Evolutionary conservation across 2,329 filamentous ascomycete species (phyloP).

Genomic region (Leptodontidium sp.): DNA sequence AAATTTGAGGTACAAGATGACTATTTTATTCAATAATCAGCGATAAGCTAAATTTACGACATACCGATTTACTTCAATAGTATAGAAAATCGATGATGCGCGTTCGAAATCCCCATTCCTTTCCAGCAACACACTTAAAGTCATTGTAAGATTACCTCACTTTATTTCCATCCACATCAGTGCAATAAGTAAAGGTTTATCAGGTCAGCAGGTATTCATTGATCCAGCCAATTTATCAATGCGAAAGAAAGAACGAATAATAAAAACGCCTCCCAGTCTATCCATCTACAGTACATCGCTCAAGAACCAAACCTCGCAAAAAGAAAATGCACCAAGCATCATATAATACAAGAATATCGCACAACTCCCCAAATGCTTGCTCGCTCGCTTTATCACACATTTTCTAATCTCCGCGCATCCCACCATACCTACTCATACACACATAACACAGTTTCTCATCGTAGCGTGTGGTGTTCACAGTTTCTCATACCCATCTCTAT

Average conservation of each 20-base stretch:
- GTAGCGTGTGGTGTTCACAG: not conserved
- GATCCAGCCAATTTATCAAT: conserved; percentile 3
- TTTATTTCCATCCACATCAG: not conserved
- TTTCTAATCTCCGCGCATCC: not conserved
- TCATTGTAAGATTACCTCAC: not conserved
- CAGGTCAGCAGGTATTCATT: not conserved
- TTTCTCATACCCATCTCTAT: conserved; percentile 28
- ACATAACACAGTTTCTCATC: no score
- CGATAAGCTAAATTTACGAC: no score
- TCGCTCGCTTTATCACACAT: not conserved
- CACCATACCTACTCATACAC: not conserved
- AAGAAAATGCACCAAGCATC: not conserved
- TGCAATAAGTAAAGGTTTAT: no score
- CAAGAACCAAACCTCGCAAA: not conserved
- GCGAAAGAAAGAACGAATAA: no score
- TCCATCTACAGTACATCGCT: conserved; percentile 6
- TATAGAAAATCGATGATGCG: no score
- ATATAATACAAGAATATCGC: conserved; percentile 11
- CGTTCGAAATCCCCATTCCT: no score
- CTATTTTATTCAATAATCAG: no score
- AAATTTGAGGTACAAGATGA: no score
- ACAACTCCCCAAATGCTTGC: not conserved
- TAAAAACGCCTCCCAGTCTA: conserved; percentile 12
- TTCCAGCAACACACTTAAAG: no score
- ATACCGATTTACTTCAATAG: no score